These are phyloP conservation scores for Pleurotus eryngii DNA, from an alignment of 768 basidiomycete genomes.

Conservation along the genomic window DNA sequence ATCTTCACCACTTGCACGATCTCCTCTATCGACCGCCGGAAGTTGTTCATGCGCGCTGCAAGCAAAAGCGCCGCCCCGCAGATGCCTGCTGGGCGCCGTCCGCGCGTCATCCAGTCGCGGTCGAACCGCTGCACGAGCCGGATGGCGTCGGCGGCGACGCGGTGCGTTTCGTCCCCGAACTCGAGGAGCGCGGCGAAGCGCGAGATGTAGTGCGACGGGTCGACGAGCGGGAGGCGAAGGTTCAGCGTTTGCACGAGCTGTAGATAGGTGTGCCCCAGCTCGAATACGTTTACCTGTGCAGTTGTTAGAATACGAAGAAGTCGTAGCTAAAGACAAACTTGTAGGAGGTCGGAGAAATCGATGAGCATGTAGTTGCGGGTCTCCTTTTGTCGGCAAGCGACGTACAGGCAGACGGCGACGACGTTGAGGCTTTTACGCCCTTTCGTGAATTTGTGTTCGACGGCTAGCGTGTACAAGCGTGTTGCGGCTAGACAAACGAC, in stretches of 20 bases:
- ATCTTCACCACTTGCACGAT: conserved; percentile 99
- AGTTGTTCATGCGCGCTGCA: conserved; percentile 98
- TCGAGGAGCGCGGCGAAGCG: conserved; percentile 93
- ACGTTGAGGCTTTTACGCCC: conserved; percentile 91
- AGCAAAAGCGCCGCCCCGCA: conserved; percentile 94
- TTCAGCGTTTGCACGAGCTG: conserved; percentile 88
- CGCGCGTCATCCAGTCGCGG: conserved; percentile 96
- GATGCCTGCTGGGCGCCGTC: conserved; percentile 93
- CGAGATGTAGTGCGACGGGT: conserved; percentile 95
- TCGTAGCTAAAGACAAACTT: conserved; percentile 56
- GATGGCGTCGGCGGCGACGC: conserved; percentile 89
- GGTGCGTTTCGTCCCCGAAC: conserved; percentile 91
- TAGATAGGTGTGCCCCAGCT: conserved; percentile 93
- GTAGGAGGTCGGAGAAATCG: conserved; percentile 95
- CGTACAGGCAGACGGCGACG: conserved; percentile 93
- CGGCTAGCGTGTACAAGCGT: conserved; percentile 88
- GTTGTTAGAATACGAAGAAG: neutral
- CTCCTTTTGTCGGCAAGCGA: conserved; percentile 89
- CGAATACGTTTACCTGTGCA: conserved; percentile 90
- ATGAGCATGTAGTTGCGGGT: conserved; percentile 96
- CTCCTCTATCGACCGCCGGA: conserved; percentile 87
- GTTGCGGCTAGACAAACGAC: conserved; percentile 77
- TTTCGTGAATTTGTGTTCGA: conserved; percentile 92
- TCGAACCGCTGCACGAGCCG: conserved; percentile 92
- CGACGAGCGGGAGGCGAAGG: conserved; percentile 82